Evolutionary conservation across 192 early-diverging fungal genomes (phyloP).

Genomic region (Haplosporangium gracile): DNA sequence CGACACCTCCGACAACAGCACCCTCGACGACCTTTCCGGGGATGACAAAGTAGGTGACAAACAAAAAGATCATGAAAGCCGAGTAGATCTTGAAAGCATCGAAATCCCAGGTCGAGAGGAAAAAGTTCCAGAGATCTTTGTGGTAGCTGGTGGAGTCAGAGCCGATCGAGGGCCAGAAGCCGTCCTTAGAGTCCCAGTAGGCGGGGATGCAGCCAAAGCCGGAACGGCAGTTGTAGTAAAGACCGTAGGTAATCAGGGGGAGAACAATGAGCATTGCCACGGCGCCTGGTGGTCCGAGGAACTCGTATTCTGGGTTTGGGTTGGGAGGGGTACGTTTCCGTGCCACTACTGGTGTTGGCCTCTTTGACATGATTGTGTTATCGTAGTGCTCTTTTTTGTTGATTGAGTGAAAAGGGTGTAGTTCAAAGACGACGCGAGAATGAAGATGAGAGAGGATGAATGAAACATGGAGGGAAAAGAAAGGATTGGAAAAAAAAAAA

Average conservation of each 20-base stretch:
- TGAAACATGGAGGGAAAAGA: neutral
- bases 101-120: constrained; percentile 59
- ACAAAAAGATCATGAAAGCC: constrained; percentile 80
- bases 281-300: constrained; percentile 77
- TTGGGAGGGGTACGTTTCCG: constrained; percentile 61
- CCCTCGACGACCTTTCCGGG: constrained; percentile 79
- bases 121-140: constrained; percentile 29
- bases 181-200: constrained; percentile 57
- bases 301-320: constrained; percentile 85
- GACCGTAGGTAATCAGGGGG: constrained; percentile 59
- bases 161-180: constrained; percentile 66
- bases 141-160: constrained; percentile 19
- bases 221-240: constrained; percentile 58
- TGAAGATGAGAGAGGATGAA: neutral
- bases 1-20: constrained; percentile 44
- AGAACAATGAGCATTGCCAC: constrained; percentile 65
- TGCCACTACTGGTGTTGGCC: neutral
- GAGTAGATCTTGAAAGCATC: constrained; percentile 68
- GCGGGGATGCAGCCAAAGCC: constrained; percentile 54
- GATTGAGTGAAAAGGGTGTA: neutral
- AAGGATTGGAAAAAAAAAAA: neutral
- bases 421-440: neutral
- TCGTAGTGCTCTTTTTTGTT: neutral
- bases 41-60: constrained; percentile 72
- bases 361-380: neutral